These are phyloP conservation scores for Ceratobasidium sp. DNA, from an alignment of 1,284 basidiomycete genomes.

Conservation along the genomic window DNA sequence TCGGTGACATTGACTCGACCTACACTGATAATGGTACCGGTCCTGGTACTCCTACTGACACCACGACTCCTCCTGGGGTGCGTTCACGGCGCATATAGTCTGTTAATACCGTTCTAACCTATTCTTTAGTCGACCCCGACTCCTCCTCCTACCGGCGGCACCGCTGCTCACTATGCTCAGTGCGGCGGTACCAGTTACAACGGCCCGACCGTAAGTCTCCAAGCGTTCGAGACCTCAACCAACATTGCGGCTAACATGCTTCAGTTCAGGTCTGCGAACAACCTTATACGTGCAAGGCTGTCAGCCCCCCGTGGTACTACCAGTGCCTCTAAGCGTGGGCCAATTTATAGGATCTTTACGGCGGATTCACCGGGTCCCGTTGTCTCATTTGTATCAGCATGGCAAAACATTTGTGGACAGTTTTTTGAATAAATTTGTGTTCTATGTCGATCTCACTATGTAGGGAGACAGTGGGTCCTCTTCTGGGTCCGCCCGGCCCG, in stretches of 20 bases:
- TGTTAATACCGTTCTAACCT: neutral
- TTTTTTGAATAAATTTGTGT: conserved; percentile 1
- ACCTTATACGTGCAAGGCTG: conserved; percentile 30
- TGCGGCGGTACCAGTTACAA: conserved; percentile 7
- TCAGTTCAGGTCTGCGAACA: conserved; percentile 18
- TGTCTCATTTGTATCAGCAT: conserved; percentile 9
- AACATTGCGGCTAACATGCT: neutral
- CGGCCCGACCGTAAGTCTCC: conserved; percentile 11
- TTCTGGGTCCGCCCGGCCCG: too few species aligned
- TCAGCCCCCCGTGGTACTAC: conserved; percentile 28
- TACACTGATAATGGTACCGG: neutral
- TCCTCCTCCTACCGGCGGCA: neutral
- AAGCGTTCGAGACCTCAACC: neutral
- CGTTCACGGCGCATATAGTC: neutral
- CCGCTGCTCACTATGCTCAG: conserved; percentile 7
- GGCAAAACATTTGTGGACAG: conserved; percentile 2
- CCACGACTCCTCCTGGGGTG: conserved; percentile 20
- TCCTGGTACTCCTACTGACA: conserved; percentile 11
- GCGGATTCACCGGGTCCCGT: neutral
- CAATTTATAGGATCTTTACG: neutral
- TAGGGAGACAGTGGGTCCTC: neutral
- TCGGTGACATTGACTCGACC: neutral
- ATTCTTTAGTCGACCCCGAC: neutral
- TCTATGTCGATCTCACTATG: neutral
- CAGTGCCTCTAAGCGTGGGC: conserved; percentile 34